Evolutionary conservation across 768 basidiomycete genomes (phyloP).

Genomic region (Mycena albidolilacea): DNA sequence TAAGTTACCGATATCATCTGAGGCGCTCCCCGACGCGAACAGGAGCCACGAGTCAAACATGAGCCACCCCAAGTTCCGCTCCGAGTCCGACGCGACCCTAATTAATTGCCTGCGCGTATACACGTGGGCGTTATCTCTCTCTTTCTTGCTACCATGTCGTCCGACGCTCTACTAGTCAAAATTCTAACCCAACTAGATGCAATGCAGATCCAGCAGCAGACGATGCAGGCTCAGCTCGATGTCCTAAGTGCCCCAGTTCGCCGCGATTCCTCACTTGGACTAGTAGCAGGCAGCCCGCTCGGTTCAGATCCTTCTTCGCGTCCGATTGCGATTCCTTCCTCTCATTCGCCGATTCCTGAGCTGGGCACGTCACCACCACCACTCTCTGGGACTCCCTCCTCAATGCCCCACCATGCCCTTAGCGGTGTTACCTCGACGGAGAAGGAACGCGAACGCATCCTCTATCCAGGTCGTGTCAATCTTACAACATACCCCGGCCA

Average conservation of each 20-base stretch:
- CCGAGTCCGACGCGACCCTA: slow-evolving; percentile 2
- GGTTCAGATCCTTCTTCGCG: slow-evolving; percentile 5
- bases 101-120: background rate
- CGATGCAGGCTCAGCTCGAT: slow-evolving; percentile 82
- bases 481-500: slow-evolving; percentile 96
- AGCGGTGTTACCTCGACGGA: slow-evolving; percentile 51
- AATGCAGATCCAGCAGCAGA: slow-evolving; percentile 82
- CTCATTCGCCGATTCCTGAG: slow-evolving; percentile 13
- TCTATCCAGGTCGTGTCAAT: slow-evolving; percentile 89
- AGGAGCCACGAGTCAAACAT: too few relatives aligned
- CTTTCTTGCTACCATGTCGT: slow-evolving; percentile 36
- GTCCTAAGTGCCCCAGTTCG: background rate
- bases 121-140: slow-evolving; percentile 16
- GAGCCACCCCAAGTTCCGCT: background rate
- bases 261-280: background rate
- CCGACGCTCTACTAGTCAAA: slow-evolving; percentile 77
- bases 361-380: slow-evolving; percentile 28
- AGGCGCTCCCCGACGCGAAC: background rate
- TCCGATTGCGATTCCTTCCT: slow-evolving; percentile 30
- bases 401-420: slow-evolving; percentile 41
- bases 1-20: background rate
- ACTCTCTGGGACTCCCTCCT: slow-evolving; percentile 30
- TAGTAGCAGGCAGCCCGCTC: background rate
- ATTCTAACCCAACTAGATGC: slow-evolving; percentile 81
- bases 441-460: slow-evolving; percentile 77